Evolutionary conservation across 129 eudicot species (phyloP), one percentile per base, ranked within the genome.

Genomic region (Centrapalus pauciflorus): DNA sequence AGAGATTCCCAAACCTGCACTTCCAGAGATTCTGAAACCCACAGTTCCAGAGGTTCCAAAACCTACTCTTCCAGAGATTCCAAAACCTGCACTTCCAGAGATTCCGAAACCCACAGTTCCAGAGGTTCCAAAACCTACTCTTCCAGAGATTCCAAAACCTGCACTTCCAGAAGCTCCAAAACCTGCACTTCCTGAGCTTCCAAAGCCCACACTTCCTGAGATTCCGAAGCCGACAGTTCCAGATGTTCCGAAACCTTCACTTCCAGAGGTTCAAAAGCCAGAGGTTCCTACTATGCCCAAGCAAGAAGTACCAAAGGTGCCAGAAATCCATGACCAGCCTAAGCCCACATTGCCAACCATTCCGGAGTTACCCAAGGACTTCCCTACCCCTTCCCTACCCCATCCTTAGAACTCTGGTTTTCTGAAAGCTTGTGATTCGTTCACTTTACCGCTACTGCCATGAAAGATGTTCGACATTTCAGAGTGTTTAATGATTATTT

Each of bases 151-250:
- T 34, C 64, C 74, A 8, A 58, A 49, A 16, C 80, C 64, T 26
- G 10, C 33, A 0, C 0, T 58, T 24, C 63, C 67, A 0, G 33
- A 34, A n/a, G 21, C 14, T 43, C 50, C 50, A 4, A 43, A 43
- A 8, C 64, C 76, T 4, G 43, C 55, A 58, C 4, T 76, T 41
- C 76, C 81, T 2, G 66, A 55, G 16, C 25, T 75, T 19, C 80
- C 73, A 0, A 30, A 64, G 20, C 67, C 67, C 8, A 30, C 28
- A 2, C 2, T 70, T 2, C 76, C 67, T 63, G 29, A 60, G 0
- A 29, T 71, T 64, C 40, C 34, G 13, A 59, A 71, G 7, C n/a
- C 45, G 2, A 33, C 7, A 29, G 1, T 66, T 5, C 79, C 73
- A 0, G 67, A 66, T 55, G 32, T 67, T n/a, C 69, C 67, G 2